A percentile compares a stretch with the other conserved stretches of the same genome.
Conservation (phyloP, 345 rosid species). For the Melaleuca alternifolia region DNA sequence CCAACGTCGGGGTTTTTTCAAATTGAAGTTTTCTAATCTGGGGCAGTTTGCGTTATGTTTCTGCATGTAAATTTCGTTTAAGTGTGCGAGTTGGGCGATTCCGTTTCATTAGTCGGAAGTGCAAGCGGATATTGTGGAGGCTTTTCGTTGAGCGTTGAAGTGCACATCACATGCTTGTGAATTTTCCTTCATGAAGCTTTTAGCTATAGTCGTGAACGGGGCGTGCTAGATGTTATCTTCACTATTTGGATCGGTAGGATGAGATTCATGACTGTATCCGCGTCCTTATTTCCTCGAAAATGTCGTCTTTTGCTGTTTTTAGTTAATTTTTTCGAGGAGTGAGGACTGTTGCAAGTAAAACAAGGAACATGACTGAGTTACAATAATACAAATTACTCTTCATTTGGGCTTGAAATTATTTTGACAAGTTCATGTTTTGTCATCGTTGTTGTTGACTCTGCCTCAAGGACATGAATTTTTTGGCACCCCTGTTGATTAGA, state of each 20-base stretch:
- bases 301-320: not conserved
- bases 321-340: not conserved
- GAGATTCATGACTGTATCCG: not conserved
- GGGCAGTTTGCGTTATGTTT: not conserved
- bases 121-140: not conserved
- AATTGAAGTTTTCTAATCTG: not conserved
- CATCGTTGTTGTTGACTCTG: not conserved
- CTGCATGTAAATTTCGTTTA: not conserved
- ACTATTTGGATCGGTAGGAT: not conserved
- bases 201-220: not conserved
- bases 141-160: not conserved
- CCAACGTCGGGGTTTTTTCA: constrained; percentile 6
- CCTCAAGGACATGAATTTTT: not conserved
- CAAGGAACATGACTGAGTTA: not conserved
- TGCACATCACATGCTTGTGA: not conserved
- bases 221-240: not conserved
- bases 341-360: not conserved
- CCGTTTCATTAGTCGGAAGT: not conserved
- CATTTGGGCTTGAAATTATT: too few relatives aligned
- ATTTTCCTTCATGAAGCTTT: not conserved
- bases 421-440: not conserved
- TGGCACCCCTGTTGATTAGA: not conserved
- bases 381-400: not conserved
- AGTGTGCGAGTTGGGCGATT: not conserved
- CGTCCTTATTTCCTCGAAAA: not conserved